Base-by-base conservation (phyloP, 768 basidiomycete species). In the Porpolomopsis calyptriformis region DNA sequence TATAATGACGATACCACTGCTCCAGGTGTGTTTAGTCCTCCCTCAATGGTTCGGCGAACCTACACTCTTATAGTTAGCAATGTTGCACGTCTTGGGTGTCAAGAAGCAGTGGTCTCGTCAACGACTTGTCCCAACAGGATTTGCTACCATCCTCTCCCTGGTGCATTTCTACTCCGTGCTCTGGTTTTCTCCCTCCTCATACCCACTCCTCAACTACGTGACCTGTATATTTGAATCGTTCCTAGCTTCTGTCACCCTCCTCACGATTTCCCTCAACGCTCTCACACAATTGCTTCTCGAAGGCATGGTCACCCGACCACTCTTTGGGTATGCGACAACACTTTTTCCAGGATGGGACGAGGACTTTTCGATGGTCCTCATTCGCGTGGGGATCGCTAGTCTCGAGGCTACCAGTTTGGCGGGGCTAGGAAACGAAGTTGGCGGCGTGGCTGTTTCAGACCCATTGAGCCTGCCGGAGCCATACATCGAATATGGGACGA, bases 341-440 rank as follows among this genome's bases (percentile, higher is more conserved):
- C 67, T 42, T 27, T n/a, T 35, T 12, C 40, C 41, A 18, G 39
- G 34, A 31, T 70, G 69, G 57, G 82, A 86, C 31, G 84, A 86
- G 58, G 83, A 85, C 56, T 86, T 82, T 60, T 74, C 77, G 4
- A 71, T 85, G 18, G 73, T 80, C 2, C 67, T 88, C 31, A 67
- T 87, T 35, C 76, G 85, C 18, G 66, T 85, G 16, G 83, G 83
- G 16, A 81, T 81, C 1, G 83, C 82, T 3, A 82, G 80, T 51
- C 66, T 88, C 40, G 85, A 88, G 57, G 79, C 82, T 0, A 85
- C 84, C 0, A 78, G 77, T 38, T 67, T 82, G 8, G 70, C 76
- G 19, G 85, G 85, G 2, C 71, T 83, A 57, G 78, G 80, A 1
- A 85, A 87, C 53, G 84, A 88, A 59, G 78, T 86, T 10, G 76